Evolutionary conservation across 2,329 filamentous ascomycete genomes (phyloP), one percentile per base, ranked within the genome.

Genomic region (Coleophoma eucalyptorum): DNA sequence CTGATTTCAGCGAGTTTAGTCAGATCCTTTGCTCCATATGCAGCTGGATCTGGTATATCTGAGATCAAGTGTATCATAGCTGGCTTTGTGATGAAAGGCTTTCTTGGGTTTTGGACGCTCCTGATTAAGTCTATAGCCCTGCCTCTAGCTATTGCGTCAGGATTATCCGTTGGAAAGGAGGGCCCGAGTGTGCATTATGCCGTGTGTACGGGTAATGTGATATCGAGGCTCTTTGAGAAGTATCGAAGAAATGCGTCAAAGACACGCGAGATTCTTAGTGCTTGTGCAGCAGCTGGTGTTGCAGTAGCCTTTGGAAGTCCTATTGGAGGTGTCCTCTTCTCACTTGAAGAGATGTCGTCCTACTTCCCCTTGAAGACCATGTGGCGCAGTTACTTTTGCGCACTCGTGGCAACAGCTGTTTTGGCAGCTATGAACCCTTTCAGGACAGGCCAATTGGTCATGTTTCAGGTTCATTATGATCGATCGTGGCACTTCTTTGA

Each of bases 31-130:
- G 92, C 94, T 4, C 94, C 94, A 0, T 99, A 99, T 67, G 94
- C 94, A 11, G 94, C 94, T 33, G 94, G 94, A 15, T 96, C 90
- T 12, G 94, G 94, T 38, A 99, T 99, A 52, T 97, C 91, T 12
- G 94, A 99, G 73, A 99, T 99, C 78, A 99, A 99, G 71, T 96
- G 91, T 70, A 97, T 99, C 65, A 96, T 99, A 65, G 94, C 93
- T 4, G 94, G 94, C 3, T 99, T 99, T 67, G 90, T 97, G 46
- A 99, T 99, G 94, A 97, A 97, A 70, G 94, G 92, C 0, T 99
- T 99, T 64, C 78, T 99, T 15, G 91, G 93, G 18, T 86, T 87
- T 61, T 91, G 90, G 81, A 97, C 94, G 5, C 75, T 99, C 32
- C 69, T 94, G 53, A 97, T 99, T 72, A 99, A 99, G 72, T 96